Conservation (phyloP, 2,329 filamentous ascomycete species). For the Helicocarpus griseus region DNA sequence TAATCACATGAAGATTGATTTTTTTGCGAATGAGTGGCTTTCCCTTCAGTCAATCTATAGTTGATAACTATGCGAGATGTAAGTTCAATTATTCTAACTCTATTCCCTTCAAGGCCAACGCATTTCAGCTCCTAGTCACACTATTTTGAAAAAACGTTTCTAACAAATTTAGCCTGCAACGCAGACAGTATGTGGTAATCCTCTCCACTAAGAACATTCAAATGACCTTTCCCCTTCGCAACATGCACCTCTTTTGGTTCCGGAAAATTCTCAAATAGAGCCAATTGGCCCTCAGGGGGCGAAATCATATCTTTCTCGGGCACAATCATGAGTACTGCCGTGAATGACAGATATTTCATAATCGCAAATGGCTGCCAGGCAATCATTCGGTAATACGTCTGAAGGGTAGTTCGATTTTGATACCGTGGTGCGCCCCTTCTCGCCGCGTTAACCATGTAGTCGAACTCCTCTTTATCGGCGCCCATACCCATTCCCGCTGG, state of each 20-base stretch:
- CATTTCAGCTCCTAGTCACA: background rate
- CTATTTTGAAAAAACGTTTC: background rate
- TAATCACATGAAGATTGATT: too few relatives aligned
- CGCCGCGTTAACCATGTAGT: constrained; percentile 10
- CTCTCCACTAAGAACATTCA: constrained; percentile 19
- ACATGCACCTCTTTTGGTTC: constrained; percentile 17
- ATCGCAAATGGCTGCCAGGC: constrained; percentile 14
- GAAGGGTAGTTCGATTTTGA: constrained; percentile 17
- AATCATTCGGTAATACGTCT: constrained; percentile 21
- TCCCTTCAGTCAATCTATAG: too few relatives aligned
- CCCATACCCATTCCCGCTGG: constrained; percentile 15
- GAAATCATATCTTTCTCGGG: constrained; percentile 20
- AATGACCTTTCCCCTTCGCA: constrained; percentile 18
- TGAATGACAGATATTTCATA: constrained; percentile 12
- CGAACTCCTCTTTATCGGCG: constrained; percentile 11
- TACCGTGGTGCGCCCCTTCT: background rate
- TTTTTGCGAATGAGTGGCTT: too few relatives aligned
- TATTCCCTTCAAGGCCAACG: background rate
- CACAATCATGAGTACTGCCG: constrained; percentile 19
- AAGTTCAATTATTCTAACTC: too few relatives aligned
- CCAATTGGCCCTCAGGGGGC: constrained; percentile 15
- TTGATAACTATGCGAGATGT: too few relatives aligned
- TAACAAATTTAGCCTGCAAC: constrained; percentile 13
- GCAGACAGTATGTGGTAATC: constrained; percentile 12
- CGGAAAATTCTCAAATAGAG: constrained; percentile 13